Percentiles rank a stretch among this genome's conserved stretches.
Evolutionary conservation across 2,329 filamentous ascomycete genomes (phyloP).

Genomic region (Phoma sp.): DNA sequence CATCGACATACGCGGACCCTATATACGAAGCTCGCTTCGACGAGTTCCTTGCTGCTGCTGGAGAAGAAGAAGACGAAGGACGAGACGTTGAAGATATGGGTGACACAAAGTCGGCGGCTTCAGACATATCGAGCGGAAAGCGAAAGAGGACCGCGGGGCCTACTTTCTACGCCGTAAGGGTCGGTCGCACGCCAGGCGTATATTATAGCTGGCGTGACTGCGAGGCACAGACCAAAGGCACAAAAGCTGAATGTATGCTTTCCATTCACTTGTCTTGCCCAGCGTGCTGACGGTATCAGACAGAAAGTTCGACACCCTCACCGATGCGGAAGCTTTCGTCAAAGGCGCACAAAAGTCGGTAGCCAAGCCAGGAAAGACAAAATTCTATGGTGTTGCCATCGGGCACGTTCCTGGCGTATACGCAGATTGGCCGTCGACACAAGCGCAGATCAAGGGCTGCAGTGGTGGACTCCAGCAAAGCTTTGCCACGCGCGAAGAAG

Average conservation of each 20-base stretch:
- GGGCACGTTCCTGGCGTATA: constrained; percentile 68
- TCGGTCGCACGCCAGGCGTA: constrained; percentile 65
- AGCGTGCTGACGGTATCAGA: constrained; percentile 56
- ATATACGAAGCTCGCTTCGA: constrained; percentile 2
- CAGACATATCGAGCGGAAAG: constrained; percentile 53
- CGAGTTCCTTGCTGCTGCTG: background rate
- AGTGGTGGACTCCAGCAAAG: constrained; percentile 66
- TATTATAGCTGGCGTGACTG: constrained; percentile 70
- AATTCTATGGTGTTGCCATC: constrained; percentile 66
- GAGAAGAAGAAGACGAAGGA: background rate
- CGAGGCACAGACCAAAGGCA: constrained; percentile 66
- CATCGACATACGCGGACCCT: background rate
- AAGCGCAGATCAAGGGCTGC: constrained; percentile 75
- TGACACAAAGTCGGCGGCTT: constrained; percentile 27
- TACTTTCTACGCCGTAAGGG: constrained; percentile 70
- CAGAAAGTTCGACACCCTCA: constrained; percentile 76
- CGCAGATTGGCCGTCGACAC: constrained; percentile 71
- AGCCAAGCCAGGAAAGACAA: constrained; percentile 51
- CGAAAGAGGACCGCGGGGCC: constrained; percentile 58
- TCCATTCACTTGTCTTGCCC: background rate
- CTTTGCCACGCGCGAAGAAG: constrained; percentile 65
- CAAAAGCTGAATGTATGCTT: constrained; percentile 51
- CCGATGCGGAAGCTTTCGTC: constrained; percentile 81
- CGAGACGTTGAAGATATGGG: constrained; percentile 18
- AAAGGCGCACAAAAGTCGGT: constrained; percentile 60